These are phyloP conservation scores for Dioscorea zingiberensis DNA, from an alignment of 106 monocot species.

Conservation along the genomic window DNA sequence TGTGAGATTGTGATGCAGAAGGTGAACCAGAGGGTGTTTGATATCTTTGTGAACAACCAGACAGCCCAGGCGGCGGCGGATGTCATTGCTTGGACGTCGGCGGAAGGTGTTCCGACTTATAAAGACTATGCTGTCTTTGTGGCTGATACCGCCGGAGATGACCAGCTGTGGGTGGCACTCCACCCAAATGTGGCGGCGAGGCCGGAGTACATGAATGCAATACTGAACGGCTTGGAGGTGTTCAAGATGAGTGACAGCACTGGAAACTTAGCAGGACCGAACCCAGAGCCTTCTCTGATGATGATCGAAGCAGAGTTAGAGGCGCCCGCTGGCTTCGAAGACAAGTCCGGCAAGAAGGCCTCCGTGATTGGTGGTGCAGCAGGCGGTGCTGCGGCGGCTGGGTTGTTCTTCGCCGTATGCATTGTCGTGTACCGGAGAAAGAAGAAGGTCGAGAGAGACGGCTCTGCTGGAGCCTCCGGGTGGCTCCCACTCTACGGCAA, in stretches of 20 bases:
- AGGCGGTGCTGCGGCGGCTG: conserved; percentile 31
- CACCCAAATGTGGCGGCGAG: conserved; percentile 30
- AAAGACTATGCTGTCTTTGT: conserved; percentile 68
- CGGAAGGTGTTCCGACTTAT: conserved; percentile 41
- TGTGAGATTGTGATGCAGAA: conserved; percentile 61
- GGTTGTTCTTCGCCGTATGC: conserved; percentile 39
- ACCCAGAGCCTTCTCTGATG: conserved; percentile 51
- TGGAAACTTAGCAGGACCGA: conserved; percentile 56
- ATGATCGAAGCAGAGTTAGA: conserved; percentile 19
- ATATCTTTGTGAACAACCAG: conserved; percentile 75
- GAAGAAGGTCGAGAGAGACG: conserved; percentile 10
- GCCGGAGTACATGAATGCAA: conserved; percentile 48
- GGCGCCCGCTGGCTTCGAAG: neutral
- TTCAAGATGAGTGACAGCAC: conserved; percentile 56
- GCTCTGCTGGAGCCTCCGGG: conserved; percentile 22
- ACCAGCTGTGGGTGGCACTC: conserved; percentile 60
- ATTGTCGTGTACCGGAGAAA: conserved; percentile 39
- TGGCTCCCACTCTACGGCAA: conserved; percentile 71
- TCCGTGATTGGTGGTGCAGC: conserved; percentile 25
- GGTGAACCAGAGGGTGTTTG: conserved; percentile 74
- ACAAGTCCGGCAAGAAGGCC: neutral
- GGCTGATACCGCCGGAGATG: conserved; percentile 32
- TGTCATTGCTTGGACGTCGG: conserved; percentile 54
- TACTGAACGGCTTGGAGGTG: conserved; percentile 62
- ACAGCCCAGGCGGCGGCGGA: conserved; percentile 66